Base-by-base conservation (phyloP, 1,139 yeast species). In the Eremothecium gossypii region DNA sequence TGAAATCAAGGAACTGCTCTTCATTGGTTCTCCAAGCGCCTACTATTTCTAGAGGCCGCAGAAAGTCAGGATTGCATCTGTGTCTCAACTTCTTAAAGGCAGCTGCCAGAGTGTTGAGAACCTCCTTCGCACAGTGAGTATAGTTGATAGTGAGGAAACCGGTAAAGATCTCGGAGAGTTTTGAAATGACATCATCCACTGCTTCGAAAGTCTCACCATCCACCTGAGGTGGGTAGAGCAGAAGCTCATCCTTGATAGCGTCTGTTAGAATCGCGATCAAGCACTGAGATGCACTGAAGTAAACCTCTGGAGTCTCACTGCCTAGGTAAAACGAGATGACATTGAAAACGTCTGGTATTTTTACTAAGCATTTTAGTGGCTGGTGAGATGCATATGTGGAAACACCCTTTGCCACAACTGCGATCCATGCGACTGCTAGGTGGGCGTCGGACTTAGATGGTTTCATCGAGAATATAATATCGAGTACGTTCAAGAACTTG, bases 361-460 rank as follows among this genome's bases (percentile, higher is more conserved):
- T 76, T 17, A 64, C 55, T 37, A 87, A 58, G 45, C 86, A 79
- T 30, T 68, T 65, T 27, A 69, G 58, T 2, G 87, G 77, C 48
- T 81, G 76, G 47, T 82, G 68, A 12, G 64, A 61, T 11, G 89
- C 69, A 57, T 78, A 85, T 6, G 89, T 73, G 41, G 78, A 77
- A 49, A 83, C 70, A 38, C 93, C 95, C 57, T 86, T 87, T 7
- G 96, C 94, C 33, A 91, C 75, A 23, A 87, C 95, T 1, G 96
- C 95, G 40, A 87, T 74, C 98, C 98, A 91, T 8, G 96, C 76
- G 12, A 94, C 96, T 11, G 93, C 86, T 52, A 91, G 72, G 61
- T 86, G 89, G 34, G 81, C 70, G 57, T 91, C 98, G 52, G 81
- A 83, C 26, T 76, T 61, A 1, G 94, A 72, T 6, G 98, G 98